These are phyloP conservation scores for Ophiognomonia clavigignenti-juglandacearum DNA, from an alignment of 2,329 filamentous ascomycete species.

Conservation along the genomic window DNA sequence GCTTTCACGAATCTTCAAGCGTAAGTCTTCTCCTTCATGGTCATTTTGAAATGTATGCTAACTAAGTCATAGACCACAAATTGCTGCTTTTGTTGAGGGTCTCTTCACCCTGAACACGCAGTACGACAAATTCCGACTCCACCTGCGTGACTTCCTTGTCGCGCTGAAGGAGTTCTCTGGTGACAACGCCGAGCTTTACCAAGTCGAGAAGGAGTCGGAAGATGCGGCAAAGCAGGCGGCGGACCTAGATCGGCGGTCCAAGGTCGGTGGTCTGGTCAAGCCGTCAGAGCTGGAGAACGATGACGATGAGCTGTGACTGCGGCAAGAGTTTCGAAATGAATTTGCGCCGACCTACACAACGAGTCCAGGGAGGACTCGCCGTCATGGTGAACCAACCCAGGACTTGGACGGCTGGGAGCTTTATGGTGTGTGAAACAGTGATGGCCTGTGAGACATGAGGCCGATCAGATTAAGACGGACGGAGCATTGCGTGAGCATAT, in stretches of 20 bases:
- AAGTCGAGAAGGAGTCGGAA: conserved; percentile 91
- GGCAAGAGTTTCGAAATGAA: conserved; percentile 61
- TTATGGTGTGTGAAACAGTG: conserved; percentile 28
- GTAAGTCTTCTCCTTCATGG: conserved; percentile 47
- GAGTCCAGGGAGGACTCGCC: conserved; percentile 19
- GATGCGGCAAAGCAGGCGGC: conserved; percentile 79
- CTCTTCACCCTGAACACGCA: conserved; percentile 85
- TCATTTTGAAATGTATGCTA: neutral
- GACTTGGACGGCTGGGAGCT: conserved; percentile 29
- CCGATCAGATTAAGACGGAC: neutral
- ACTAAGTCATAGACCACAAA: conserved; percentile 61
- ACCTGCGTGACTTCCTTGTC: conserved; percentile 94
- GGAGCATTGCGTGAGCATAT: conserved; percentile 1
- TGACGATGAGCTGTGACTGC: conserved; percentile 85
- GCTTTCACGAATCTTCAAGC: conserved; percentile 91
- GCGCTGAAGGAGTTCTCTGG: conserved; percentile 95
- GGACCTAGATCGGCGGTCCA: conserved; percentile 87
- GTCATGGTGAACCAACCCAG: conserved; percentile 16
- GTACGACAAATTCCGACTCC: conserved; percentile 90
- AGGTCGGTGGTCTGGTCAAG: conserved; percentile 93
- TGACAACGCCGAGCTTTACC: conserved; percentile 90
- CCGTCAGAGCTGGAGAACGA: conserved; percentile 91
- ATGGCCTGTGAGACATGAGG: neutral
- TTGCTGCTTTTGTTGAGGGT: conserved; percentile 82
- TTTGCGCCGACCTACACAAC: conserved; percentile 38